Evolutionary conservation across 2,329 filamentous ascomycete species (phyloP).

Genomic region (Stachybotrys chartarum): DNA sequence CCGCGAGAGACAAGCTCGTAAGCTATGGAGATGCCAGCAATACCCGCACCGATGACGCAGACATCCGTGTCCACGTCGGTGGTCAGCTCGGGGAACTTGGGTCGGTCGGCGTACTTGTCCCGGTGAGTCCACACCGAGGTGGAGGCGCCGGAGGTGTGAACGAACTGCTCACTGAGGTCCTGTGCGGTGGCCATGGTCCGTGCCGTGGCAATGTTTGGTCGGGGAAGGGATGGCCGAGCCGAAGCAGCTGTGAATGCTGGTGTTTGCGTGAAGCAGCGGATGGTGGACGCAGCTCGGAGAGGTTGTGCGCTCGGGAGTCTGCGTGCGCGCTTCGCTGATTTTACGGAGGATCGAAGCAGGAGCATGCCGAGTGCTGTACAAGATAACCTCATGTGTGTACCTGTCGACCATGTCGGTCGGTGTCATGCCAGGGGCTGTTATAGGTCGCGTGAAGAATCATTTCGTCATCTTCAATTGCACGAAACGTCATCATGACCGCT

Average conservation of each 20-base stretch:
- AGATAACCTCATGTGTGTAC: too few species aligned
- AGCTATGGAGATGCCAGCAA: constrained; percentile 8
- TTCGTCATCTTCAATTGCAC: background rate
- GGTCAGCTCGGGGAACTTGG: constrained; percentile 1
- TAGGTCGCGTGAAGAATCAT: background rate
- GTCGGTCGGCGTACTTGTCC: constrained; percentile 29
- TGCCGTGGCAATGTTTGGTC: background rate
- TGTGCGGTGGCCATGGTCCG: background rate
- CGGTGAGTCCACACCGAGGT: constrained; percentile 47
- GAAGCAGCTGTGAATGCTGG: too few species aligned
- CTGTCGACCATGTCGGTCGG: too few species aligned
- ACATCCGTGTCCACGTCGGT: constrained; percentile 8
- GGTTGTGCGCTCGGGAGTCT: background rate
- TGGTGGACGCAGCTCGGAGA: background rate
- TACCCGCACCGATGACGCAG: constrained; percentile 9
- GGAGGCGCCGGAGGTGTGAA: constrained; percentile 38
- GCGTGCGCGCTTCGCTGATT: background rate
- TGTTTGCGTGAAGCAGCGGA: too few species aligned
- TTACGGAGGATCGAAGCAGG: background rate
- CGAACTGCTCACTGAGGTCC: background rate
- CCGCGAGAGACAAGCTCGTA: constrained; percentile 38
- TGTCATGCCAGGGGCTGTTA: background rate
- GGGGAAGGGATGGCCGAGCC: too few species aligned
- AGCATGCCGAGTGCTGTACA: too few species aligned
- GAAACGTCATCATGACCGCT: background rate